Conservation (phyloP, 2,329 filamentous ascomycete species). For the Colletotrichum orbiculare region DNA sequence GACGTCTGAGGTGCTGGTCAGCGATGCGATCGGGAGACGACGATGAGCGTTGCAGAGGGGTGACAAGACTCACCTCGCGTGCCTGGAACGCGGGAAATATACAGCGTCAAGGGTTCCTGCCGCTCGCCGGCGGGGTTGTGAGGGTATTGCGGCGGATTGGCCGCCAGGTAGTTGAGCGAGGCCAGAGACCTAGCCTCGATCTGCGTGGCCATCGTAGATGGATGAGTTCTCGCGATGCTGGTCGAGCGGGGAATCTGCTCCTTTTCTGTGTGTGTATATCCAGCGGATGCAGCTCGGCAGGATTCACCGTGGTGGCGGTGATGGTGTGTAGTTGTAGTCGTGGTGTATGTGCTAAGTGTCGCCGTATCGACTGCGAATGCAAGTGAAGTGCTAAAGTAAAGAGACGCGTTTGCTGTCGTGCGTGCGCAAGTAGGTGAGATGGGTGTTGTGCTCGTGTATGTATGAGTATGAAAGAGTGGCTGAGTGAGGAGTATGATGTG, state of each 20-base stretch:
- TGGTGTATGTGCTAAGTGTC: not conserved
- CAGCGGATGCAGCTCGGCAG: not conserved
- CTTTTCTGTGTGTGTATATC: slow-evolving; percentile 12
- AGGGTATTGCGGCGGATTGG: slow-evolving; percentile 88
- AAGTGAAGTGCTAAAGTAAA: too few relatives aligned
- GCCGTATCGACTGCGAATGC: too few relatives aligned
- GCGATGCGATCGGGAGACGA: slow-evolving; percentile 39
- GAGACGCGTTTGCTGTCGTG: not conserved
- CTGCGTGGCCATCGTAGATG: slow-evolving; percentile 45
- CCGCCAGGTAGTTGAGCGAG: slow-evolving; percentile 81
- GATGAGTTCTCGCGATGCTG: not conserved
- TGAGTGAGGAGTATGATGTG: slow-evolving; percentile 26
- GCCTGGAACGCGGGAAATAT: slow-evolving; percentile 93
- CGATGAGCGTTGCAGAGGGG: slow-evolving; percentile 30
- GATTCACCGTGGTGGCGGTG: not conserved
- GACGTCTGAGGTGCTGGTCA: slow-evolving; percentile 70
- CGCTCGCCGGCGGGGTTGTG: slow-evolving; percentile 77
- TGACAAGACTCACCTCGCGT: slow-evolving; percentile 73
- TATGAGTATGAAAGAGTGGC: slow-evolving; percentile 22
- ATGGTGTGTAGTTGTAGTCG: not conserved
- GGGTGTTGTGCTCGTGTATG: slow-evolving; percentile 3
- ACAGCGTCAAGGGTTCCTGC: slow-evolving; percentile 81
- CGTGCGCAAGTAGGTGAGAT: slow-evolving; percentile 1
- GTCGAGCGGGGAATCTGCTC: too few relatives aligned
- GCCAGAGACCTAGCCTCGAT: slow-evolving; percentile 88